phyloP scores from a whole-genome alignment of 306 rosid genomes.

The Prunus mume region DNA sequence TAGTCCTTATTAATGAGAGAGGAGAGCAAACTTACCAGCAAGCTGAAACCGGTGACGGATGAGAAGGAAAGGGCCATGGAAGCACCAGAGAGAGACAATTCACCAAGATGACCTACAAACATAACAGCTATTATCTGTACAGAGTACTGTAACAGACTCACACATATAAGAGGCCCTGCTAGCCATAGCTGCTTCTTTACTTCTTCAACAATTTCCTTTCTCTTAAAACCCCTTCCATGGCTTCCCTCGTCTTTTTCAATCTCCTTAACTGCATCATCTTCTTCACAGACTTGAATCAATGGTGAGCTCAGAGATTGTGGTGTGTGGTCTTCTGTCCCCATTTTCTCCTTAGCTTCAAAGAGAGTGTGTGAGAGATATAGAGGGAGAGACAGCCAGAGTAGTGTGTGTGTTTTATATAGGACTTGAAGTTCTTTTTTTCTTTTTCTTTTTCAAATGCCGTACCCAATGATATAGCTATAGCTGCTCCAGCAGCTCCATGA shows the following conservation, averaged over 20 bases:
- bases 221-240: constrained; percentile 7
- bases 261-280: constrained; percentile 18
- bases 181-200: constrained; percentile 74
- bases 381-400: neutral
- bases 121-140: constrained; percentile 62
- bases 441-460: no score
- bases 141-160: constrained; percentile 43
- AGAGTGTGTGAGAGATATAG: neutral
- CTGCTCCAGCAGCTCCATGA: no score
- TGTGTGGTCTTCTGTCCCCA: constrained; percentile 38
- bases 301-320: constrained; percentile 28
- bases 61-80: constrained; percentile 76
- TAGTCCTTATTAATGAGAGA: neutral
- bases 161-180: constrained; percentile 66
- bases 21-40: constrained; percentile 46
- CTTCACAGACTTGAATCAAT: constrained; percentile 35
- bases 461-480: no score
- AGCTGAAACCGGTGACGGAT: constrained; percentile 69
- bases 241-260: constrained; percentile 7
- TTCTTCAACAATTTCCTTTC: constrained; percentile 40
- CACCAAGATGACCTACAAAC: constrained; percentile 78
- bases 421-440: neutral
- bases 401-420: neutral
- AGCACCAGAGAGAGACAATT: constrained; percentile 59
- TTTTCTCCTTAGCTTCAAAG: neutral